Evolutionary conservation across 2,329 filamentous ascomycete species (phyloP), one percentile per base, ranked within the genome.

Genomic region (Ceratocystis harringtonii): DNA sequence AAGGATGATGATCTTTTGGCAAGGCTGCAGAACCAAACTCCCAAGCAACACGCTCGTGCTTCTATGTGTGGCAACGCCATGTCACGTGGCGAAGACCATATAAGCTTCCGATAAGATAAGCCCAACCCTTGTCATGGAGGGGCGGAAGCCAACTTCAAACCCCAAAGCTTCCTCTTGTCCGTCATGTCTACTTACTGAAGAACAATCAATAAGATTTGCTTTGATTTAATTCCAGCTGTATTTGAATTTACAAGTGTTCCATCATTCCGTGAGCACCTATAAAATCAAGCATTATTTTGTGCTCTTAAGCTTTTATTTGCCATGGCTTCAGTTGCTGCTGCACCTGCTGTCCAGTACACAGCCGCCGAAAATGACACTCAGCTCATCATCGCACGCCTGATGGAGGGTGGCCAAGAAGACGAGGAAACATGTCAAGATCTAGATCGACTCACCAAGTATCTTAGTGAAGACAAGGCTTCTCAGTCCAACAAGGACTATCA

Each of bases 331-430:
- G 63, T 62, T 44, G n/a, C 36, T 19, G 55, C 32, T 48, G 45
- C 62, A 28, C 30, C 62, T 7, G 17, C 44, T 22, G 58, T 32
- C 6, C 55, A 52, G 43, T 67, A 60, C 50, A 65, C 63, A 4
- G 61, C 50, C 25, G 74, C 70, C 76, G 76, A 81, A 70, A 86
- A 89, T 71, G 79, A 87, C 71, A 87, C 88, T 65, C 83, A 87
- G 71, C 83, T 95, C 66, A 85, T 92, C 70, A 84, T 96, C 69
- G 92, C 92, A 28, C 88, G 89, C 71, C 79, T 96, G 70, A 95
- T 96, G 86, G 90, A 95, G 73, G 90, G 90, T 57, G 91, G 90
- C 64, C 84, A 92, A 71, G 90, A 96, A 70, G 89, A 89, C 72
- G 83, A 85, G 66, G 85, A 89, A 69, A 87, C 83, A 12, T 85